phyloP scores from a whole-genome alignment of 2,329 filamentous ascomycete genomes.

The Fusarium begoniae region DNA sequence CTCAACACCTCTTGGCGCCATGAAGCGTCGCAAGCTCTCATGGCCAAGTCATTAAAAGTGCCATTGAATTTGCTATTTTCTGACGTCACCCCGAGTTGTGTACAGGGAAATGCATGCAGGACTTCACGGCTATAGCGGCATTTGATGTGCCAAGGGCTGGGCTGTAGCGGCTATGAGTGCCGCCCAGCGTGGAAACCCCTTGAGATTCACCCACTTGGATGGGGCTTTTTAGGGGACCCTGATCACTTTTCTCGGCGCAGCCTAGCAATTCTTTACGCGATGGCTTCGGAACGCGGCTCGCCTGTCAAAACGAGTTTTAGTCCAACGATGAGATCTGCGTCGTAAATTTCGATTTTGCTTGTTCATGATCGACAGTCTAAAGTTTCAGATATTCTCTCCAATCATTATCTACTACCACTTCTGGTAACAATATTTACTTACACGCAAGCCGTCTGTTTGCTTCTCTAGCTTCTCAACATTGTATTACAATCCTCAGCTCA shows the following conservation, averaged over 20 bases:
- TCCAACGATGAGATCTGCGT: neutral
- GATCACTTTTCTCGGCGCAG: slow-evolving; percentile 4
- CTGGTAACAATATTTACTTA: neutral
- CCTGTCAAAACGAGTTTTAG: neutral
- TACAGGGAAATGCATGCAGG: slow-evolving; percentile 9
- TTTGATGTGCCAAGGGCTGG: slow-evolving; percentile 32
- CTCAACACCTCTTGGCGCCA: slow-evolving; percentile 25
- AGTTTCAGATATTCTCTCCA: neutral
- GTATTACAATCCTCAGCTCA: neutral
- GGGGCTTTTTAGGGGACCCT: slow-evolving; percentile 14
- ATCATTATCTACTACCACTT: neutral
- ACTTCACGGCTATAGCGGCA: slow-evolving; percentile 33
- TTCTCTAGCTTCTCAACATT: neutral
- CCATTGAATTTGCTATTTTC: slow-evolving; percentile 8
- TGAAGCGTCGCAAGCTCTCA: slow-evolving; percentile 35
- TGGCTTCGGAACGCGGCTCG: slow-evolving; percentile 31
- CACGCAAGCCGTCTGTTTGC: neutral
- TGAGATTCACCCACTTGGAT: neutral
- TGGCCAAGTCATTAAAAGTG: slow-evolving; percentile 16
- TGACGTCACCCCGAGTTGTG: slow-evolving; percentile 36
- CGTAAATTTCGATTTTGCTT: neutral
- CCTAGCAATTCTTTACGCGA: slow-evolving; percentile 8
- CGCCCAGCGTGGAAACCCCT: slow-evolving; percentile 15
- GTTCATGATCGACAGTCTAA: neutral
- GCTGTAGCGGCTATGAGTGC: slow-evolving; percentile 26